Base-by-base conservation (phyloP, 2,329 filamentous ascomycete species). In the Oidium heveae region DNA sequence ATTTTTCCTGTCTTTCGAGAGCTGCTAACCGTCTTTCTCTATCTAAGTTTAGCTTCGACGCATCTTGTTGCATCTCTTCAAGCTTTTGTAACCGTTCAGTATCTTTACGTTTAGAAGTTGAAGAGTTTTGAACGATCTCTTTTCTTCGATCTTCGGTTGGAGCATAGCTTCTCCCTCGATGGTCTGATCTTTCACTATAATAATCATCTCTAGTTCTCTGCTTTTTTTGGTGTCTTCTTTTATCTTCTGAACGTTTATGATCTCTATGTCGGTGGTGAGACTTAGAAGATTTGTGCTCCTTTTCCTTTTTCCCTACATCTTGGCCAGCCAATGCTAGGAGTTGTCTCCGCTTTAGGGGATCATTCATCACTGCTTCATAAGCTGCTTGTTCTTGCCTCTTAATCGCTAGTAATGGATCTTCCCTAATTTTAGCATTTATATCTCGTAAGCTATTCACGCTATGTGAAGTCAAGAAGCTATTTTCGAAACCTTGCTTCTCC, bases 331-430 rank as follows among this genome's bases (percentile, higher is more conserved):
- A 72, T 0, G 75, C 74, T 28, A 91, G 71, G 34, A 93, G 65
- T 63, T 84, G 77, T 56, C 75, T 72, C 58, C 81, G 72, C 68
- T 76, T 80, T 58, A 76, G 73, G 0, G 82, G 81, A 61, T 86
- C 82, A 60, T 80, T 85, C 77, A 85, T 87, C 77, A 86, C 82
- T 9, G 79, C 75, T 61, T 83, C 79, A 64, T 86, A 86, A 1
- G 83, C 80, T 32, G 81, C 80, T 66, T 89, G 84, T 65, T 96
- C 88, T 65, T 93, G 83, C 65, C 80, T 84, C 73, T 94, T 94
- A 66, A 98, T 95, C 24, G 88, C 86, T 36, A 96, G 71, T 62
- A 98, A 73, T 0, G 91, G 91, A 65, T 98, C 91, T 59, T 93
- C 84, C 59, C 87, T 75, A 50, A 96, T 80, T 70, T 98, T 98